Evolutionary conservation across 345 rosid genomes (phyloP).

Genomic region (Heritiera fomes): DNA sequence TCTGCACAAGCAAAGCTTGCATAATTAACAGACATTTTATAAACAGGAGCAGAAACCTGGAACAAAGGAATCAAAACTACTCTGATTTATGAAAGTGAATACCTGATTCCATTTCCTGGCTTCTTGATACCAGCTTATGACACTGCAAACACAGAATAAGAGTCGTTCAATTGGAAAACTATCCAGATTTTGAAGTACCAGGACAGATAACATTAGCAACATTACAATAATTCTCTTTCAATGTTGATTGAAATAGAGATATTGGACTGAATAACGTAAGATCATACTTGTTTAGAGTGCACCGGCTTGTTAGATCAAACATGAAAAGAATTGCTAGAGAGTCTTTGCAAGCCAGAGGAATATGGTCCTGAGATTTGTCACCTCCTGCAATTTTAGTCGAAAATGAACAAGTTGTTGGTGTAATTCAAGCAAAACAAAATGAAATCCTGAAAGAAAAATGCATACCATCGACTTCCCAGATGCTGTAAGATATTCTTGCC

Average conservation of each 20-base stretch:
- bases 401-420: neutral
- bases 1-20: slow-evolving; percentile 40
- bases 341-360: slow-evolving; percentile 79
- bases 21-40: neutral
- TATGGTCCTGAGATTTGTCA: slow-evolving; percentile 44
- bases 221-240: neutral
- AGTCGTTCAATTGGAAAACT: neutral
- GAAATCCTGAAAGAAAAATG: neutral
- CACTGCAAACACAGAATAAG: slow-evolving; percentile 43
- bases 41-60: neutral
- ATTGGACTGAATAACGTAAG: neutral
- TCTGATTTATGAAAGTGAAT: neutral
- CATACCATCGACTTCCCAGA: slow-evolving; percentile 85
- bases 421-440: neutral
- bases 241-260: neutral
- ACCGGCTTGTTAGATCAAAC: slow-evolving; percentile 91
- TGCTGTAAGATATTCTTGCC: slow-evolving; percentile 73
- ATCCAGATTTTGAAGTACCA: neutral
- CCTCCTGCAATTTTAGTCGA: slow-evolving; percentile 44
- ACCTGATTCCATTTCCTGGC: slow-evolving; percentile 87
- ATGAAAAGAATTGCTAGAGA: slow-evolving; percentile 82
- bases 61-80: neutral
- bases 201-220: neutral
- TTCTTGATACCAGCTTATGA: slow-evolving; percentile 76
- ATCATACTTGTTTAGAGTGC: slow-evolving; percentile 62